These are phyloP conservation scores for Guadua angustifolia DNA, from an alignment of 176 grass and related monocot species.

Conservation along the genomic window DNA sequence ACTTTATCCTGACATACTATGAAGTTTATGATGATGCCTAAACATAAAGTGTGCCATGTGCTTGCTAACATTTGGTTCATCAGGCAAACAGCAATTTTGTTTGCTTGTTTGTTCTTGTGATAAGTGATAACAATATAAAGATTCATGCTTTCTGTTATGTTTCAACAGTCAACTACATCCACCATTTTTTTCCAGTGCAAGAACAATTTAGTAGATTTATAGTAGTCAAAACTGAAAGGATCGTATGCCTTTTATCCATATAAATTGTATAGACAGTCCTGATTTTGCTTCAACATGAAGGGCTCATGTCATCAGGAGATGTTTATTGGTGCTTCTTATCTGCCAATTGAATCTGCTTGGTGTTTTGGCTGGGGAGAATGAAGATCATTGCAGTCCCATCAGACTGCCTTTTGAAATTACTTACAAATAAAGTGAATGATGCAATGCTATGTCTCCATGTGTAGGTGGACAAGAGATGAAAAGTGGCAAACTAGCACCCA, in stretches of 20 bases:
- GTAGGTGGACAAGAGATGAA: constrained; percentile 64
- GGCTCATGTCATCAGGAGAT: background rate
- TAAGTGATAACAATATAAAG: background rate
- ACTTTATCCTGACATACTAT: constrained; percentile 6
- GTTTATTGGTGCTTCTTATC: background rate
- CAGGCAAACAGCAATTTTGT: background rate
- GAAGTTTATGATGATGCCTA: background rate
- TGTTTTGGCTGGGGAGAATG: background rate
- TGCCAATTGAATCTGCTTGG: background rate
- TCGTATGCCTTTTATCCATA: background rate
- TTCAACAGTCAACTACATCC: background rate
- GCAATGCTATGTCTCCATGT: constrained; percentile 20
- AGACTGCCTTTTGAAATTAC: background rate
- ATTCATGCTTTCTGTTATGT: background rate
- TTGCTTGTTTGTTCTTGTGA: background rate
- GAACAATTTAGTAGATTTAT: background rate
- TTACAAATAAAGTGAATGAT: constrained; percentile 5
- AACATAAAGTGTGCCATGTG: background rate
- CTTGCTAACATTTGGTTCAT: background rate
- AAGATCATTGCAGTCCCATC: background rate
- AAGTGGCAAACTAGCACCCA: constrained; percentile 60
- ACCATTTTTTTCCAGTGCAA: background rate
- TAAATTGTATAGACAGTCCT: background rate
- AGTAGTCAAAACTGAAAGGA: background rate
- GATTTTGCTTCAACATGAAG: constrained; percentile 1